Percentiles rank a stretch among this genome's conserved stretches.
These are phyloP conservation scores for Elongisporangium anandrum DNA, from an alignment of 352 stramenopile genomes.

Conservation along the genomic window DNA sequence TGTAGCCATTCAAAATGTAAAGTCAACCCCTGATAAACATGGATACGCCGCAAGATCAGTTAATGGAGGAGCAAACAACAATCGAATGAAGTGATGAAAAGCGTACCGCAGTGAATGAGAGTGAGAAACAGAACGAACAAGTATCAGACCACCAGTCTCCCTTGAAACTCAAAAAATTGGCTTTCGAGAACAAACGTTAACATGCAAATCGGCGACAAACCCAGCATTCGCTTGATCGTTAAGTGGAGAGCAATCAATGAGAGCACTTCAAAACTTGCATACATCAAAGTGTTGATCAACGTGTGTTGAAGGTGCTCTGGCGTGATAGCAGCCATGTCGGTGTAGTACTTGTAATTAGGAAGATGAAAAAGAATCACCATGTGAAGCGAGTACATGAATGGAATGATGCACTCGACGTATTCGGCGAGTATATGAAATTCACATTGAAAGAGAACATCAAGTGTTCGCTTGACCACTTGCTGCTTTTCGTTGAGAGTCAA, in stretches of 20 bases:
- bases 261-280: slow-evolving; percentile 15
- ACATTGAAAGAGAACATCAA: background rate
- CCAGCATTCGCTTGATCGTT: slow-evolving; percentile 13
- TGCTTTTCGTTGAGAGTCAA: too few relatives aligned
- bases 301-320: slow-evolving; percentile 7
- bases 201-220: slow-evolving; percentile 17
- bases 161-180: slow-evolving; percentile 13
- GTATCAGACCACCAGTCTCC: slow-evolving; percentile 20
- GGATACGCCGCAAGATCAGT: too few relatives aligned
- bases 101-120: slow-evolving; percentile 22
- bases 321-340: slow-evolving; percentile 3
- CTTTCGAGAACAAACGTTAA: slow-evolving; percentile 42
- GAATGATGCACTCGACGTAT: slow-evolving; percentile 23
- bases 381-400: slow-evolving; percentile 18
- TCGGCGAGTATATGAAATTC: slow-evolving; percentile 1
- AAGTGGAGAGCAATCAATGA: slow-evolving; percentile 13
- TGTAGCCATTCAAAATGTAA: too few relatives aligned
- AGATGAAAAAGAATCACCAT: slow-evolving; percentile 9
- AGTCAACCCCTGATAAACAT: too few relatives aligned
- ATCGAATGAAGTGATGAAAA: too few relatives aligned
- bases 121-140: slow-evolving; percentile 21
- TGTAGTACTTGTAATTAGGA: slow-evolving; percentile 14
- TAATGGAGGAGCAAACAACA: too few relatives aligned
- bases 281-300: slow-evolving; percentile 15
- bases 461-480: background rate